A percentile compares a stretch with the other conserved stretches of the same genome.
phyloP scores from a whole-genome alignment of 441 rosid species.

The Bocquillonia castaneifolia region DNA sequence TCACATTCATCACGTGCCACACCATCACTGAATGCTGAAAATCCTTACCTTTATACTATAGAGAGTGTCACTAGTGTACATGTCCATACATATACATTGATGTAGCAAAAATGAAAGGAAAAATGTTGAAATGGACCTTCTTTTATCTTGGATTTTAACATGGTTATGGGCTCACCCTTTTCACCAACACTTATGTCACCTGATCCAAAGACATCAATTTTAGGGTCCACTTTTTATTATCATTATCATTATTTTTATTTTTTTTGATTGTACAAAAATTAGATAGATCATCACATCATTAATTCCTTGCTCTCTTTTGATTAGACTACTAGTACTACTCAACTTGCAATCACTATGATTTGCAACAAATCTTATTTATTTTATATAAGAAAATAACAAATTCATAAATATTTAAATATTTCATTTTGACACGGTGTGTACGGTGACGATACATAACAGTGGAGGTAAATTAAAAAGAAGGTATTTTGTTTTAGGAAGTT shows the following conservation, averaged over 20 bases:
- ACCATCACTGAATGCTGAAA: neutral
- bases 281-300: too few species aligned
- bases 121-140: neutral
- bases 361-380: too few species aligned
- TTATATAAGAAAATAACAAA: too few species aligned
- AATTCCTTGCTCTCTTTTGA: too few species aligned
- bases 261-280: neutral
- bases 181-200: constrained; percentile 12
- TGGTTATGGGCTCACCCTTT: constrained; percentile 19
- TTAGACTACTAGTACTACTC: too few species aligned
- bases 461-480: too few species aligned
- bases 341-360: too few species aligned
- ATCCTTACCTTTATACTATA: neutral
- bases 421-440: too few species aligned
- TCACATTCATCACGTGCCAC: constrained; percentile 32
- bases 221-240: constrained; percentile 7
- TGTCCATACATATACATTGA: neutral
- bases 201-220: constrained; percentile 17
- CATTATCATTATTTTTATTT: neutral
- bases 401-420: too few species aligned
- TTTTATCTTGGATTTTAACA: neutral
- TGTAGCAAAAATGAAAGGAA: neutral
- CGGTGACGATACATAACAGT: too few species aligned
- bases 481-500: too few species aligned
- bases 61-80: too few species aligned